phyloP scores from a whole-genome alignment of 148 eudicot species.

The Vaccinium darrowii region DNA sequence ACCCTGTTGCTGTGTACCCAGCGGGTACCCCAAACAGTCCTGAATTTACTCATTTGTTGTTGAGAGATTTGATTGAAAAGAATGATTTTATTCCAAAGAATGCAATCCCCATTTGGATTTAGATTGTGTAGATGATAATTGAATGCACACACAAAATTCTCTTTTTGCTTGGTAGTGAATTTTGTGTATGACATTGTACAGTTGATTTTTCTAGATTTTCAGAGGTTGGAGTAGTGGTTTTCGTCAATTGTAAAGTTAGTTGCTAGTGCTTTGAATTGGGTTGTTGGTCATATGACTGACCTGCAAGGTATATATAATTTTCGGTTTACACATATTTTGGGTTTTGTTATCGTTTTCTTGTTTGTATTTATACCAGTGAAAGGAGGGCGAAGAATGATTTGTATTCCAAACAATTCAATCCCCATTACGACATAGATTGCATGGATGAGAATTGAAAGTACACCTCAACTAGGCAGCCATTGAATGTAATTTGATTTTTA shows the following conservation, averaged over 20 bases:
- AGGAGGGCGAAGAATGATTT: no score
- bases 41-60: conserved; percentile 26
- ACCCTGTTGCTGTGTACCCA: conserved; percentile 28
- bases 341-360: neutral
- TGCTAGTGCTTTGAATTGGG: neutral
- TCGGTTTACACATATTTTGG: no score
- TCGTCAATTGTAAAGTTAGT: neutral
- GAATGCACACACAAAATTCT: neutral
- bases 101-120: conserved; percentile 63
- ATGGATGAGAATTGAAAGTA: neutral
- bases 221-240: neutral
- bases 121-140: neutral
- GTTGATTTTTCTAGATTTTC: neutral
- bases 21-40: conserved; percentile 38
- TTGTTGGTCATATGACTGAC: neutral
- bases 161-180: no score
- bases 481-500: neutral
- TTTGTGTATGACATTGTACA: neutral
- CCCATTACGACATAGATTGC: neutral
- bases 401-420: neutral
- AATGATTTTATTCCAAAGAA: conserved; percentile 66
- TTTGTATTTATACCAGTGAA: neutral
- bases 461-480: neutral
- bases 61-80: conserved; percentile 65
- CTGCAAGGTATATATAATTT: no score